Base-by-base conservation (phyloP, 2,329 filamentous ascomycete species). In the Diaporthe ilicicola region DNA sequence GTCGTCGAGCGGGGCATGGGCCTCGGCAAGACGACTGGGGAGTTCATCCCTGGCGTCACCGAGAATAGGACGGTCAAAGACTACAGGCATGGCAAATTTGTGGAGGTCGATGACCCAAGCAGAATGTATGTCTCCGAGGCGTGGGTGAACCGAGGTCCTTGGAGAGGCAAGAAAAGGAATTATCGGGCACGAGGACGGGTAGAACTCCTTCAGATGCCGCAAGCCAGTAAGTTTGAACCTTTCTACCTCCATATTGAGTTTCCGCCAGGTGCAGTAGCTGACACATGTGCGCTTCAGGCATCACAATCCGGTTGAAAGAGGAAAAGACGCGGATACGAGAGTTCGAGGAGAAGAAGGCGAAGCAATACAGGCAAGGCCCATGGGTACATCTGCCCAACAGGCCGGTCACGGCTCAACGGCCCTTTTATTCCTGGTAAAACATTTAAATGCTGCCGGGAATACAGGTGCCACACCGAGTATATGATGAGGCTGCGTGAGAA, bases 301-400 rank as follows among this genome's bases (percentile, higher is more conserved):
- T 98, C 72, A 90, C 91, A 0, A 83, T 99, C 44, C 81, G 97
- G 17, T 84, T 99, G 79, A 99, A 98, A 84, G 96, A 99, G 80
- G 95, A 98, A 81, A 93, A 92, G 81, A 97, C 96, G 7, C 88
- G 94, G 68, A 91, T 98, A 77, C 89, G 96, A 72, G 88, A 94
- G 79, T 89, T 92, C 78, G 86, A 93, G 70, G 94, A 98, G 78
- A 90, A 91, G 71, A 87, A 94, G 79, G 90, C 90, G 75, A 95
- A 94, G 85, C 88, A 92, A 80, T 86, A 88, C 68, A 91, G 91
- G 78, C 88, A 91, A 73, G 93, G 93, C 74, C 90, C 95, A 19
- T 98, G 95, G 95, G 89, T 93, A 15, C 94, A 95, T 76, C 84
- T 98, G 67, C 95, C 95, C 9, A 94, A 98, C 81, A 90, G 95